Conservation (phyloP, 2,329 filamentous ascomycete genomes). For the Calonectria hongkongensis region DNA sequence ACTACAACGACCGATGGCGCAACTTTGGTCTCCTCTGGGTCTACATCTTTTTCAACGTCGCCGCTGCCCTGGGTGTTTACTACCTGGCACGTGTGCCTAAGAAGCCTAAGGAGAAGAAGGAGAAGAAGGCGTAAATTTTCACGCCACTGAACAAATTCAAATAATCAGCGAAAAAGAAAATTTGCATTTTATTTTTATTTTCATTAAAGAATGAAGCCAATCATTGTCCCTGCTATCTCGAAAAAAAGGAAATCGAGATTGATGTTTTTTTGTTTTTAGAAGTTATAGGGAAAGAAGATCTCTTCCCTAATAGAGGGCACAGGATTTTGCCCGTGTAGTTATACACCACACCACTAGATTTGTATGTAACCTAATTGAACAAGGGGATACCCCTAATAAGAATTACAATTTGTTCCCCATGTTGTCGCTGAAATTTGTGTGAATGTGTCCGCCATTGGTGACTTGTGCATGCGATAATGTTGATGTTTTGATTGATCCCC, state of each 20-base stretch:
- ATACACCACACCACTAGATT: slow-evolving; percentile 35
- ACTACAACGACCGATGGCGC: slow-evolving; percentile 78
- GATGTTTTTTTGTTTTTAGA: slow-evolving; percentile 35
- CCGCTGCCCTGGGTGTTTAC: slow-evolving; percentile 73
- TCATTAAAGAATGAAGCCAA: slow-evolving; percentile 5
- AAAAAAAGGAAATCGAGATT: slow-evolving; percentile 12
- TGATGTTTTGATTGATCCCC: too few species aligned
- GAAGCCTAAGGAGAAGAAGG: slow-evolving; percentile 60
- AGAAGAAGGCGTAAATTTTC: slow-evolving; percentile 45
- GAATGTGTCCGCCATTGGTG: background rate
- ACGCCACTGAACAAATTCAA: background rate
- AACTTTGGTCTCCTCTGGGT: slow-evolving; percentile 80
- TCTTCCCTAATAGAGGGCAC: slow-evolving; percentile 34
- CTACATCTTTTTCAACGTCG: slow-evolving; percentile 76
- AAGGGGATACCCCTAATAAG: slow-evolving; percentile 30
- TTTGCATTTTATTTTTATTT: background rate
- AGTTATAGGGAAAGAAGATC: slow-evolving; percentile 14
- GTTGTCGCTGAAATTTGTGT: background rate
- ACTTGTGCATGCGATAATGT: too few species aligned
- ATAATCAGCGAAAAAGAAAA: slow-evolving; percentile 1
- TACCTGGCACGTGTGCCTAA: slow-evolving; percentile 72
- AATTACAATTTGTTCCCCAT: background rate
- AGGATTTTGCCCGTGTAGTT: slow-evolving; percentile 26
- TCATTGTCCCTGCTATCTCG: slow-evolving; percentile 25
- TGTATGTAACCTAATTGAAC: slow-evolving; percentile 38